Evolutionary conservation across 371 early-diverging fungal genomes (phyloP).

Genomic region (Actinomucor elegans): DNA sequence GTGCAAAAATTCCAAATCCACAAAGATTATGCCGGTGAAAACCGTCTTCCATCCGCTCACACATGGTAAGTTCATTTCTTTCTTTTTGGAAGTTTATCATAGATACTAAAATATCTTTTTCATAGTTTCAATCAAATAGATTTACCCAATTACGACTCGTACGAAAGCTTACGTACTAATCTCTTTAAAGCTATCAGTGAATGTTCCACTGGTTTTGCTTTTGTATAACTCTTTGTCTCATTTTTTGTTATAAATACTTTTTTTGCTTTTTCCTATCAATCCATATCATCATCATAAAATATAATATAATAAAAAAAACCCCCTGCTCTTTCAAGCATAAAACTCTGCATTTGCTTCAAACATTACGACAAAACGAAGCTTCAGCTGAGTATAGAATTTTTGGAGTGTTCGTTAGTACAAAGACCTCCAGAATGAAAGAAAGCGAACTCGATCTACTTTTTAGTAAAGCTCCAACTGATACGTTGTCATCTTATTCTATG

Average conservation of each 20-base stretch:
- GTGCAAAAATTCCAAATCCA: conserved; percentile 98
- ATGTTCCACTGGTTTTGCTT: conserved; percentile 94
- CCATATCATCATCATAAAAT: background rate
- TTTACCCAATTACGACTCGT: conserved; percentile 91
- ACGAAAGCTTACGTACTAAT: conserved; percentile 83
- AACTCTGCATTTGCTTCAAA: too few species aligned
- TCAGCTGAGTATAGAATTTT: too few species aligned
- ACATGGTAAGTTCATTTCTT: conserved; percentile 79
- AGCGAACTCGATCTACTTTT: too few species aligned
- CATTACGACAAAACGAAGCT: too few species aligned
- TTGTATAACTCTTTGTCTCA: conserved; percentile 56
- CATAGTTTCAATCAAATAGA: conserved; percentile 97
- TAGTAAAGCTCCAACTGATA: too few species aligned
- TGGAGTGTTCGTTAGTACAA: too few species aligned
- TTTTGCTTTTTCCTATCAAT: background rate
- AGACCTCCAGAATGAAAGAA: too few species aligned
- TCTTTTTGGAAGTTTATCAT: background rate
- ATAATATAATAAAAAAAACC: background rate
- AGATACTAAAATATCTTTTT: conserved; percentile 1
- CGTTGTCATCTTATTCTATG: too few species aligned
- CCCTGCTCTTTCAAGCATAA: too few species aligned
- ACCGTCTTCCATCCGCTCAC: conserved; percentile 95
- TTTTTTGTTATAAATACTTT: background rate
- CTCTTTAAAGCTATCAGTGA: conserved; percentile 92
- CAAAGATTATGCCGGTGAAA: conserved; percentile 84